A percentile compares a stretch with the other conserved stretches of the same genome.
Conservation (phyloP, 306 rosid genomes). For the Ormosia semicastrata region DNA sequence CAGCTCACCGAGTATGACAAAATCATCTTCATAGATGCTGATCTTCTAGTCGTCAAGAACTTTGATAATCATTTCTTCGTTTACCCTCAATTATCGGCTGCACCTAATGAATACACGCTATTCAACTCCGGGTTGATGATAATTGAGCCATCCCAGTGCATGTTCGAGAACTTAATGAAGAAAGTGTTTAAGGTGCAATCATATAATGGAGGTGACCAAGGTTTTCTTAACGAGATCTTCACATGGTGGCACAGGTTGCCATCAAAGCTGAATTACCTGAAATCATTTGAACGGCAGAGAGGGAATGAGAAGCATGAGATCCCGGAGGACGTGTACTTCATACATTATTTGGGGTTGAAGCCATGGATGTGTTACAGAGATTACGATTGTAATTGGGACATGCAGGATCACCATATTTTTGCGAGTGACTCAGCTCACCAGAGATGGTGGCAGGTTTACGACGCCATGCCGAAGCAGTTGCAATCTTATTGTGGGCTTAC, state of each 20-base stretch:
- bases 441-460: slow-evolving; percentile 74
- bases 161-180: slow-evolving; percentile 56
- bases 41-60: slow-evolving; percentile 46
- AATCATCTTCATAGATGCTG: slow-evolving; percentile 75
- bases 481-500: slow-evolving; percentile 61
- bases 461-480: slow-evolving; percentile 55
- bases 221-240: slow-evolving; percentile 71
- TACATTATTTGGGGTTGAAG: slow-evolving; percentile 81
- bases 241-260: slow-evolving; percentile 94
- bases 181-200: slow-evolving; percentile 37
- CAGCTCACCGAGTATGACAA: slow-evolving; percentile 57
- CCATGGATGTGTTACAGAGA: slow-evolving; percentile 93
- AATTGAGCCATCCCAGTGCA: slow-evolving; percentile 74
- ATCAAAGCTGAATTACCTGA: slow-evolving; percentile 43
- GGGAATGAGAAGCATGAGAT: not conserved
- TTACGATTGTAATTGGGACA: slow-evolving; percentile 93
- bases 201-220: slow-evolving; percentile 87
- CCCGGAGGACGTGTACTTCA: slow-evolving; percentile 22
- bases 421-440: slow-evolving; percentile 65
- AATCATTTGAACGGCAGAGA: not conserved
- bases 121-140: slow-evolving; percentile 83
- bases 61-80: slow-evolving; percentile 41
- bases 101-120: slow-evolving; percentile 37
- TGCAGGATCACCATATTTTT: slow-evolving; percentile 27
- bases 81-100: slow-evolving; percentile 64